Conservation (phyloP, 148 eudicot genomes). For the Talinum fruticosum region DNA sequence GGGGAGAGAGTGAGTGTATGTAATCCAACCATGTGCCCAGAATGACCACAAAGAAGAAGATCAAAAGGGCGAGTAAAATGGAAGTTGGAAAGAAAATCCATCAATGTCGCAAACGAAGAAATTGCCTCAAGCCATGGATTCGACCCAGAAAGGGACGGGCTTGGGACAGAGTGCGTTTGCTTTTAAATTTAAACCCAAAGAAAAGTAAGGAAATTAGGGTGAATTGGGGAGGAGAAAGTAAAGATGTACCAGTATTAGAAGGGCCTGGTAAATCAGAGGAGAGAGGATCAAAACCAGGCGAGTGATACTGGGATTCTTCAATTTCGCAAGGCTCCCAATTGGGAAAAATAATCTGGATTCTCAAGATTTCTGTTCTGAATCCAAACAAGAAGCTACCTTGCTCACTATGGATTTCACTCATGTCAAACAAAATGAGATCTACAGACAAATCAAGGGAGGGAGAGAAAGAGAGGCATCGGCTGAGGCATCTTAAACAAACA, state of each 20-base stretch:
- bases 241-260: conserved; percentile 40
- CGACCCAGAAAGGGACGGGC: conserved; percentile 15
- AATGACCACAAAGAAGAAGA: conserved; percentile 31
- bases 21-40: conserved; percentile 77
- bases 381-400: conserved; percentile 61
- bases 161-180: conserved; percentile 97
- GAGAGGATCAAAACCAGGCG: conserved; percentile 45
- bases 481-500: too few species aligned
- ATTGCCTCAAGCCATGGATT: conserved; percentile 64
- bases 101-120: conserved; percentile 74
- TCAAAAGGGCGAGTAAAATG: conserved; percentile 49
- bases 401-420: not conserved
- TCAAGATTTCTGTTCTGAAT: conserved; percentile 6
- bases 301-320: conserved; percentile 39
- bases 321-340: conserved; percentile 28
- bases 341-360: conserved; percentile 35
- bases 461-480: not conserved
- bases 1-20: conserved; percentile 20
- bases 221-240: too few species aligned
- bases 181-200: not conserved
- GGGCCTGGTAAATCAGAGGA: conserved; percentile 49
- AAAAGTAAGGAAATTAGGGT: too few species aligned
- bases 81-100: conserved; percentile 23
- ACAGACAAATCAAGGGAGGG: not conserved
- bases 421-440: not conserved